A percentile compares a stretch with the other conserved stretches of the same genome.
Conservation (phyloP, 306 rosid genomes). For the Amphicarpaea edgeworthii region DNA sequence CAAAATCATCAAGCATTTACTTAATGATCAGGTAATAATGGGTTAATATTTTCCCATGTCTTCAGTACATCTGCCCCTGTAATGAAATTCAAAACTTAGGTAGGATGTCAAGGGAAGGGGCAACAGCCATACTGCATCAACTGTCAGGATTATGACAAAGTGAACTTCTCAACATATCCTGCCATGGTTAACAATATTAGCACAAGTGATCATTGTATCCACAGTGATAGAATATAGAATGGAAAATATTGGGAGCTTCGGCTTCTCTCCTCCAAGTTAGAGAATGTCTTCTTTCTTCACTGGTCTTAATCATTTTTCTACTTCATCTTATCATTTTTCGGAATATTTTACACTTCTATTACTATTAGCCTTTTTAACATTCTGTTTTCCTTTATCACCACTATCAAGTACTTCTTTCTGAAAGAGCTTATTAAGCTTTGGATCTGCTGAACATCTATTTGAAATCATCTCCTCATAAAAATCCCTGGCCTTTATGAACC, state of each 20-base stretch:
- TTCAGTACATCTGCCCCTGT: slow-evolving; percentile 15
- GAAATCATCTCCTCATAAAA: slow-evolving; percentile 71
- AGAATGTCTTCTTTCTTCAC: slow-evolving; percentile 35
- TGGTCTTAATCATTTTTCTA: slow-evolving; percentile 32
- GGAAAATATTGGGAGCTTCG: slow-evolving; percentile 12
- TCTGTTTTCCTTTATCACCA: slow-evolving; percentile 41
- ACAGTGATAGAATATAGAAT: slow-evolving; percentile 26
- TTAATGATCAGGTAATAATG: slow-evolving; percentile 10
- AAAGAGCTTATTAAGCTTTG: slow-evolving; percentile 69
- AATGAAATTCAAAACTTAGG: slow-evolving; percentile 33
- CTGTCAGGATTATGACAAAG: slow-evolving; percentile 15
- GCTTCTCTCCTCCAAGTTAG: slow-evolving; percentile 27
- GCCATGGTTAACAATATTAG: not conserved
- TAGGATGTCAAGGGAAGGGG: slow-evolving; percentile 39
- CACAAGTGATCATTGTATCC: slow-evolving; percentile 15
- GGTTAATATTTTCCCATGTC: slow-evolving; percentile 21
- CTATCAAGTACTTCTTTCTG: slow-evolving; percentile 52
- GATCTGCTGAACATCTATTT: slow-evolving; percentile 65
- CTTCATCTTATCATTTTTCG: slow-evolving; percentile 46
- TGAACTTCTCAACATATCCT: slow-evolving; percentile 22
- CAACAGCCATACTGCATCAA: slow-evolving; percentile 17
- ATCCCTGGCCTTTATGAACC: slow-evolving; percentile 70
- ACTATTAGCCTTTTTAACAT: slow-evolving; percentile 44
- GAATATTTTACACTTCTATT: slow-evolving; percentile 36
- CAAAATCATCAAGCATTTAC: slow-evolving; percentile 18